A percentile compares a stretch with the other conserved stretches of the same genome.
Evolutionary conservation across 805 yeast genomes (phyloP).

Genomic region (Candida namnaoensis): DNA sequence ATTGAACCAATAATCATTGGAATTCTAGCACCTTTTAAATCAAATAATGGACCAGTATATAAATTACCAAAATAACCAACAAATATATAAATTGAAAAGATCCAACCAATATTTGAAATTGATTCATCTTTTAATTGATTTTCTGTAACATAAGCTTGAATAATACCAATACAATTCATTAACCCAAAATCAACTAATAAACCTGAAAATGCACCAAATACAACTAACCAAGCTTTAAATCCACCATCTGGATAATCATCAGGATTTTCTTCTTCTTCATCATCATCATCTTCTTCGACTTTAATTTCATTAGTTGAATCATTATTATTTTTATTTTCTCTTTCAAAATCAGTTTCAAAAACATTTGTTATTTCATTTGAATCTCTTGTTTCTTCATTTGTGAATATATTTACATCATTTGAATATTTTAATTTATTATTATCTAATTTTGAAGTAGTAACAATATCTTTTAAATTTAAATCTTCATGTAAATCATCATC

Average conservation of each 20-base stretch:
- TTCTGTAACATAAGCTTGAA: conserved; percentile 51
- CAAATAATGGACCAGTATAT: conserved; percentile 42
- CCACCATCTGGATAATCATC: conserved; percentile 31
- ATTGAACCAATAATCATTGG: conserved; percentile 37
- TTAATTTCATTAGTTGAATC: too few relatives aligned
- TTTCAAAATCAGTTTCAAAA: too few relatives aligned
- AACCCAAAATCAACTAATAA: conserved; percentile 53
- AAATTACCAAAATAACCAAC: conserved; percentile 22
- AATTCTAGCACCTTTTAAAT: conserved; percentile 42
- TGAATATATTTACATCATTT: too few relatives aligned
- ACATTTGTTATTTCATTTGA: too few relatives aligned
- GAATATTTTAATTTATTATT: too few relatives aligned
- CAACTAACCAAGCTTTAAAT: conserved; percentile 24
- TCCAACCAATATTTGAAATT: conserved; percentile 56
- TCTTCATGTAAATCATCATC: too few relatives aligned
- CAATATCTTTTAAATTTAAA: too few relatives aligned
- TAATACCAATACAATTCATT: conserved; percentile 56
- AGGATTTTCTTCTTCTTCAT: neutral
- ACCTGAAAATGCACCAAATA: conserved; percentile 39
- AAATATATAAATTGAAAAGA: conserved; percentile 33
- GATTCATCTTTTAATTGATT: conserved; percentile 38
- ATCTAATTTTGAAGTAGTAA: too few relatives aligned
- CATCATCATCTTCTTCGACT: too few relatives aligned
- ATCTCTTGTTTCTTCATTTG: too few relatives aligned
- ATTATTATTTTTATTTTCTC: too few relatives aligned